Base-by-base conservation (phyloP, 768 basidiomycete genomes). In the Dentipellis fragilis region DNA sequence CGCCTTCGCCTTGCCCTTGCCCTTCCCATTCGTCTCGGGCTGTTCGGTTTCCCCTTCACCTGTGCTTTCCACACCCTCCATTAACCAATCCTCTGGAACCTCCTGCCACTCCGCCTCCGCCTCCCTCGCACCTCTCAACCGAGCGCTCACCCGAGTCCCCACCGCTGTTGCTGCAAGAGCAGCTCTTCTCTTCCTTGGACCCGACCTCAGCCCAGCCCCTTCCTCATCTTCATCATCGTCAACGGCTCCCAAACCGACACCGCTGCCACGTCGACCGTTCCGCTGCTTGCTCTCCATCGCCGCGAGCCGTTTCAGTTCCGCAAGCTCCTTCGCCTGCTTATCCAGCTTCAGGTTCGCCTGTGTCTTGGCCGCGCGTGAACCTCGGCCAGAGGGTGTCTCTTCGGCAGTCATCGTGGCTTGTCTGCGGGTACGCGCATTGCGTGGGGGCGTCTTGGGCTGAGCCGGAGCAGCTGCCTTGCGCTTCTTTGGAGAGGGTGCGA, bases 81-180 rank as follows among this genome's bases (percentile, higher is more conserved):
- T 64, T 57, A 85, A 63, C 89, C 88, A 91, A 63, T 88, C 88
- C 9, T 83, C 77, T 0, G 89, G 90, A 22, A 92, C 77, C 55
- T 79, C 74, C 68, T 92, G 87, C 90, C 89, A 92, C 10, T 82
- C 83, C 12, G 63, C 67, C n/a, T 79, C 73, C 11, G 65, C 75
- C 19, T 49, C 11, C 42, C 45, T 69, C 66, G 71, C 56, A 14
- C 82, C 83, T 46, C 85, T 73, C 57, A 90, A 66, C 42, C 89
- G 75, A 1, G 82, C 77, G 63, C 88, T 91, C 3, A 80, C 64
- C 23, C 87, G 73, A 4, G 84, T 85, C 2, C 88, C 87, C 23
- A 75, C 59, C 7, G 29, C 14, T 3, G 21, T 21, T 21, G 22
- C 29, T 4, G 23, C 19, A 10, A 10, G 9, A 17, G 48, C 14